These are phyloP conservation scores for Zea luxurians DNA, from an alignment of 176 grass and related monocot species.

Conservation along the genomic window DNA sequence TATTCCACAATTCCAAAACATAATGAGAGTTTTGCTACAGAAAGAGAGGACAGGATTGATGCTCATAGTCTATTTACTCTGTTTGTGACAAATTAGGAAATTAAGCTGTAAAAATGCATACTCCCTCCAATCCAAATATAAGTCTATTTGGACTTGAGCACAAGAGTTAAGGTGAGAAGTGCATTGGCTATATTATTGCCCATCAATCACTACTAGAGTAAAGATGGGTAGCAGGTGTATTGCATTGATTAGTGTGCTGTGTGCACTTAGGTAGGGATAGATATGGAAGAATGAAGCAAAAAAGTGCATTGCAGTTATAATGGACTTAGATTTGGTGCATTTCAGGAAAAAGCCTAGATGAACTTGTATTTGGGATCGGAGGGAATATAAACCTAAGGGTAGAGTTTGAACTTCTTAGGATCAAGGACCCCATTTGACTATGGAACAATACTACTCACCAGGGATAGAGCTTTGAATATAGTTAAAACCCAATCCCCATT, in stretches of 20 bases:
- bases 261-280: not conserved
- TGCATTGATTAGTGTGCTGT: not conserved
- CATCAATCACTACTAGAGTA: not conserved
- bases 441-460: conserved; percentile 53
- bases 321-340: not conserved
- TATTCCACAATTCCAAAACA: conserved; percentile 11
- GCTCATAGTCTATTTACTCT: not conserved
- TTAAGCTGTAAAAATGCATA: conserved; percentile 9
- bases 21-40: conserved; percentile 22
- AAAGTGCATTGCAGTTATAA: not conserved
- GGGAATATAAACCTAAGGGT: not conserved
- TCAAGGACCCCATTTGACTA: conserved; percentile 26
- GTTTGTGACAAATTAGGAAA: not conserved
- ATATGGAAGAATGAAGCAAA: not conserved
- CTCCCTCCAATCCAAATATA: not conserved
- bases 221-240: not conserved
- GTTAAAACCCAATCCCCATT: conserved; percentile 99
- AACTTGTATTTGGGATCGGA: not conserved
- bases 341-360: not conserved
- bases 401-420: conserved; percentile 21
- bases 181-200: not conserved
- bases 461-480: conserved; percentile 89
- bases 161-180: not conserved
- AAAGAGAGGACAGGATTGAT: not conserved
- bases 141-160: conserved; percentile 5